Conservation (phyloP, 1,284 basidiomycete genomes). For the Austroboletus niveus region DNA sequence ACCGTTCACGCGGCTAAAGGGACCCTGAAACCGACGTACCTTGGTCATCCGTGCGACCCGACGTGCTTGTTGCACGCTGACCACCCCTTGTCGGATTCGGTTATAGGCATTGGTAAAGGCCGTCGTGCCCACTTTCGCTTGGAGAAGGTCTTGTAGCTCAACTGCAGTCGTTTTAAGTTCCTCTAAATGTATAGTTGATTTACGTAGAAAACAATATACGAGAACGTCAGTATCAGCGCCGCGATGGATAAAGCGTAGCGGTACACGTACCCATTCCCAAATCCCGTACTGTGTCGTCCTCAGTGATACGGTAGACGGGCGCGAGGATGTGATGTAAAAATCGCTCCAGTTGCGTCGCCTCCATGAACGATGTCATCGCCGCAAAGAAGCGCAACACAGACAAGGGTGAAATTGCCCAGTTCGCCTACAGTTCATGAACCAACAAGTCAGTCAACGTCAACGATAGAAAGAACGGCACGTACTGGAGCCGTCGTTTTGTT, state of each 20-base stretch:
- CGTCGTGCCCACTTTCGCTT: constrained; percentile 81
- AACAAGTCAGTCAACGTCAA: background rate
- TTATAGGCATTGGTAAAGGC: constrained; percentile 81
- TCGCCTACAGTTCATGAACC: constrained; percentile 41
- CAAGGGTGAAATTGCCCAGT: constrained; percentile 80
- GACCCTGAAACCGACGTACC: constrained; percentile 33
- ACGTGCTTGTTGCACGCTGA: constrained; percentile 71
- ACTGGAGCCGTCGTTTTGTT: constrained; percentile 52
- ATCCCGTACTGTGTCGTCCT: constrained; percentile 82
- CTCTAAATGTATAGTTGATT: constrained; percentile 44
- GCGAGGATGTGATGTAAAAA: constrained; percentile 86
- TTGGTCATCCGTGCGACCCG: constrained; percentile 65
- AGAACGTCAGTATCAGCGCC: background rate
- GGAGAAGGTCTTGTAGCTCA: constrained; percentile 89
- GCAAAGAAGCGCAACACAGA: constrained; percentile 93
- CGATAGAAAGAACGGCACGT: background rate
- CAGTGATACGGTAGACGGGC: constrained; percentile 83
- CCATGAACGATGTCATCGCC: constrained; percentile 79
- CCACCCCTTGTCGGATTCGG: constrained; percentile 70
- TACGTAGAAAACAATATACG: too few relatives aligned
- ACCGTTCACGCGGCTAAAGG: background rate
- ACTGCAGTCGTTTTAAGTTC: constrained; percentile 80
- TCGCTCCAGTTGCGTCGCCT: constrained; percentile 50
- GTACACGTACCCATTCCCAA: constrained; percentile 67
- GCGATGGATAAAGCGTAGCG: background rate